phyloP scores from a whole-genome alignment of 2,329 filamentous ascomycete genomes.

The Claviceps fusiformis region DNA sequence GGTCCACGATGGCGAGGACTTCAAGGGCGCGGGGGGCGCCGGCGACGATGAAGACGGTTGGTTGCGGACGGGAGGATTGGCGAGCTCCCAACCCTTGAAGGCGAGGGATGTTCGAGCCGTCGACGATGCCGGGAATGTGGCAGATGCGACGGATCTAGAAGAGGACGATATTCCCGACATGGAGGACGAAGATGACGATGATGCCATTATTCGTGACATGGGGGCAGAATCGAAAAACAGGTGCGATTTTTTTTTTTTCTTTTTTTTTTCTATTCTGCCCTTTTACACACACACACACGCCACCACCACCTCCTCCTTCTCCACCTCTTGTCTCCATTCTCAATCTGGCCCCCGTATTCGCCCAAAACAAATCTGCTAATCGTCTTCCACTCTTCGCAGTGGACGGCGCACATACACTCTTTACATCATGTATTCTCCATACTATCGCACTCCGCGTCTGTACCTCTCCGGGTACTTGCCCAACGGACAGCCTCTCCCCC shows the following conservation, averaged over 20 bases:
- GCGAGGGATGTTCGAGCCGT: constrained; percentile 74
- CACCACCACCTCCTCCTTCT: background rate
- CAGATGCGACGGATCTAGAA: constrained; percentile 54
- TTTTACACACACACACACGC: no score
- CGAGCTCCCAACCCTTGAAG: constrained; percentile 61
- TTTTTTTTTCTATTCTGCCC: background rate
- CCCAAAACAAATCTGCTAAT: background rate
- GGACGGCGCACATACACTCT: constrained; percentile 88
- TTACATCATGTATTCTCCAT: constrained; percentile 95
- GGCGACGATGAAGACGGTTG: constrained; percentile 73
- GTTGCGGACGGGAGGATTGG: constrained; percentile 74
- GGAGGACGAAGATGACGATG: constrained; percentile 95
- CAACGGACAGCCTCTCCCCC: constrained; percentile 66
- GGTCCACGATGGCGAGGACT: constrained; percentile 64
- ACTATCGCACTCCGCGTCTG: constrained; percentile 89
- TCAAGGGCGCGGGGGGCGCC: constrained; percentile 28
- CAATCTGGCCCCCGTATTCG: no score
- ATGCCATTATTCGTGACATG: constrained; percentile 83
- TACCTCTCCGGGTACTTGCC: constrained; percentile 85
- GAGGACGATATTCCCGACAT: constrained; percentile 90
- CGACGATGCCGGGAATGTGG: constrained; percentile 77
- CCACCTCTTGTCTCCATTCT: background rate
- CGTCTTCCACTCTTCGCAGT: constrained; percentile 28
- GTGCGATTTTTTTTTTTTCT: constrained; percentile 18
- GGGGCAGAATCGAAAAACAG: constrained; percentile 32